A percentile compares a stretch with the other conserved stretches of the same genome.
These are phyloP conservation scores for Pleurotus tuber-regium DNA, from an alignment of 768 basidiomycete species.

Conservation along the genomic window DNA sequence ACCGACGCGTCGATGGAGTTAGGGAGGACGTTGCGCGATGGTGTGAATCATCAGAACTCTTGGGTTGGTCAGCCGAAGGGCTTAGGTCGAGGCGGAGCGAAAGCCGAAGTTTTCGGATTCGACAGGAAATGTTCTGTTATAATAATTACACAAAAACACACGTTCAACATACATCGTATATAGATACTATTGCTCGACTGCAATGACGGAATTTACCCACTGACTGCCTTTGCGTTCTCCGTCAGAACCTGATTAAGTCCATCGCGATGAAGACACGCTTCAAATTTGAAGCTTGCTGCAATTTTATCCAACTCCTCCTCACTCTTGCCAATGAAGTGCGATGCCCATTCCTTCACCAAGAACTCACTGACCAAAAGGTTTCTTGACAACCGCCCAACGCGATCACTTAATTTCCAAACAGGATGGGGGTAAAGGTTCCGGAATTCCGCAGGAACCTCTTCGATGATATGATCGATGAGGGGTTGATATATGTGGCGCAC, in stretches of 20 bases:
- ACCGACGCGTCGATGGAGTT: too few species aligned
- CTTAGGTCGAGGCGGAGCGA: too few species aligned
- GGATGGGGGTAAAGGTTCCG: slow-evolving; percentile 60
- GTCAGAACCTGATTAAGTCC: slow-evolving; percentile 58
- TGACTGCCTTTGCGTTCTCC: slow-evolving; percentile 29
- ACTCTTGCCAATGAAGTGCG: slow-evolving; percentile 60
- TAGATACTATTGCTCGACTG: too few species aligned
- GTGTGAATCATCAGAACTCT: too few species aligned
- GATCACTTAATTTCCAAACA: slow-evolving; percentile 57
- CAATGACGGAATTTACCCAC: too few species aligned
- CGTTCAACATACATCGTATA: too few species aligned
- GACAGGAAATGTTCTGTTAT: too few species aligned
- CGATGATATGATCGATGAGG: slow-evolving; percentile 46
- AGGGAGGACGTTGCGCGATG: too few species aligned
- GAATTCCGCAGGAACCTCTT: slow-evolving; percentile 51
- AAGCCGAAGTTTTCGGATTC: too few species aligned
- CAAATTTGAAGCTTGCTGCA: slow-evolving; percentile 71
- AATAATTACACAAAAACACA: too few species aligned
- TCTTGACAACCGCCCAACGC: slow-evolving; percentile 58
- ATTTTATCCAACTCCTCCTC: slow-evolving; percentile 66
- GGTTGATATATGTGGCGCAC: slow-evolving; percentile 51
- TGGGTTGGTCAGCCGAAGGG: too few species aligned
- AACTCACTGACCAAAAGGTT: slow-evolving; percentile 72
- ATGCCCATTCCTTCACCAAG: slow-evolving; percentile 72
- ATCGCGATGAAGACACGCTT: slow-evolving; percentile 65